phyloP scores from a whole-genome alignment of 2,329 filamentous ascomycete species.

The Onygenales sp. region DNA sequence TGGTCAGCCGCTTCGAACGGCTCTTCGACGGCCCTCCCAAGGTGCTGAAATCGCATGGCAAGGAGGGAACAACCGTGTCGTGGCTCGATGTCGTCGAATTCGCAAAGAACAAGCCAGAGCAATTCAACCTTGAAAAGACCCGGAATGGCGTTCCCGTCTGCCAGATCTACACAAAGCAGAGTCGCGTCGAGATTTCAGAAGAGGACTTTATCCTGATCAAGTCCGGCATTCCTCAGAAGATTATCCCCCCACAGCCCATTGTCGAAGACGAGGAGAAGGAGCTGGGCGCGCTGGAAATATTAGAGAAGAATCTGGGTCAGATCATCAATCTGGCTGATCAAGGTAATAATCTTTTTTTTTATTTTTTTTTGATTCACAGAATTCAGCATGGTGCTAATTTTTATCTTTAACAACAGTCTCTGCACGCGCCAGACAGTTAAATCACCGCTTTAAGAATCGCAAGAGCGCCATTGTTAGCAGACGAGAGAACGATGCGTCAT shows the following conservation, averaged over 20 bases:
- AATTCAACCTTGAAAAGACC: slow-evolving; percentile 63
- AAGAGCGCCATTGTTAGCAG: slow-evolving; percentile 62
- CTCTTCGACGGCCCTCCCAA: slow-evolving; percentile 75
- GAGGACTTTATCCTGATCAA: slow-evolving; percentile 80
- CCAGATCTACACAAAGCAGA: slow-evolving; percentile 72
- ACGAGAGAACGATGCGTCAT: slow-evolving; percentile 38
- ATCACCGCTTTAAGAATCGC: slow-evolving; percentile 67
- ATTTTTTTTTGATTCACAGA: neutral
- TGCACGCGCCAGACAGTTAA: slow-evolving; percentile 65
- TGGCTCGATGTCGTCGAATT: slow-evolving; percentile 85
- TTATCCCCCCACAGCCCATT: slow-evolving; percentile 71
- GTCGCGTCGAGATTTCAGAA: slow-evolving; percentile 74
- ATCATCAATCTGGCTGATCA: slow-evolving; percentile 76
- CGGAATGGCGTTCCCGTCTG: slow-evolving; percentile 63
- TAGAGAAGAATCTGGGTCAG: slow-evolving; percentile 67
- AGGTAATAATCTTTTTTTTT: slow-evolving; percentile 33
- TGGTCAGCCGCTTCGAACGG: slow-evolving; percentile 77
- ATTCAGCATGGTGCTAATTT: slow-evolving; percentile 5
- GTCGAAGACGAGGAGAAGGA: slow-evolving; percentile 82
- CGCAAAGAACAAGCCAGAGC: slow-evolving; percentile 67
- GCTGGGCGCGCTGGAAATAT: slow-evolving; percentile 69
- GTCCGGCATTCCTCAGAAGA: slow-evolving; percentile 71
- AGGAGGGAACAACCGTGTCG: slow-evolving; percentile 53
- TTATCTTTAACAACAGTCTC: slow-evolving; percentile 41
- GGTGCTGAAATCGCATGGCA: slow-evolving; percentile 53